Evolutionary conservation across 768 basidiomycete species (phyloP), one percentile per base, ranked within the genome.

Genomic region (Suillus americanus): DNA sequence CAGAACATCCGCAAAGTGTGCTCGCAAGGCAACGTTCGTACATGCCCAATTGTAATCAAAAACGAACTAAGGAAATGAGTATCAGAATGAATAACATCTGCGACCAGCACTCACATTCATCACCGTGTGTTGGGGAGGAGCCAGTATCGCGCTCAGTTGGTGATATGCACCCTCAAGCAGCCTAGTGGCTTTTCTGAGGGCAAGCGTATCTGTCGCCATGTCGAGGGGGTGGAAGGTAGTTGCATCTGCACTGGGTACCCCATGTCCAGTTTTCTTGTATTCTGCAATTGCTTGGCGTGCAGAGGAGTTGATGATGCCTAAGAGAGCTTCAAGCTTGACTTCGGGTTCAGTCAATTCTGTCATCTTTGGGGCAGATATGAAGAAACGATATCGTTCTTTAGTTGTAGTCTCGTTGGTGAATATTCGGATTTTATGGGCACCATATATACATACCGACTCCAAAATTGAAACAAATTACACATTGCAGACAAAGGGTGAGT

Each of bases 111-210:
- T 67, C 48, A 73, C 72, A 16, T 74, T 74, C 14, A 67, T 66
- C n/a, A 74, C 53, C 7, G 72, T 73, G 30, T 73, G 72, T 23
- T 73, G 72, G 20, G 73, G 72, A 4, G 73, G 72, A 1, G 72
- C 72, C 55, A 74, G 30, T 16, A 69, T 68, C 2, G 68, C 69
- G 63, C 71, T 74, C 18, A 74, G 46, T 43, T 73, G 72, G 30
- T 73, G 72, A 54, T 65, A 74, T n/a, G 72, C 67, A n/a, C 72
- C 72, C 37, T 73, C 72, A 45, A 73, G 72, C 0, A 73, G 54
- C 13, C 72, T 68, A 12, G 70, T 45, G 3, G 43, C 18, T 7
- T n/a, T 45, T 3, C 20, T 45, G 20, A 45, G 43, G 20, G 43
- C 20, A 20, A 45, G 43, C 3, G 43, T 45, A n/a, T 45, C 43